Evolutionary conservation across 2,329 filamentous ascomycete genomes (phyloP), one percentile per base, ranked within the genome.

Genomic region (Fonsecaea erecta): DNA sequence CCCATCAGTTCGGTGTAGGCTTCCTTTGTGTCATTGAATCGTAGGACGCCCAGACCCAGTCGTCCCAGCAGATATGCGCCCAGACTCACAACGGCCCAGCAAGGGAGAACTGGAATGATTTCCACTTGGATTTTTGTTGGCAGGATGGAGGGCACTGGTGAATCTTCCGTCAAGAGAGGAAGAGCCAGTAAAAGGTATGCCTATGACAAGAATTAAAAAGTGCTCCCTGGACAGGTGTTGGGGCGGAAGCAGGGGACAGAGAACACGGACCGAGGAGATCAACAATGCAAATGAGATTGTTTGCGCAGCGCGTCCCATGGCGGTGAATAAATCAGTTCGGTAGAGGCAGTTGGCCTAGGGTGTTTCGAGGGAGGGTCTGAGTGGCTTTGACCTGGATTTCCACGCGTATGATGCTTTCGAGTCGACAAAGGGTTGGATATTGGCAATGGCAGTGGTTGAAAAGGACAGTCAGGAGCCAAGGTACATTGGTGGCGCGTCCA

Each of bases 11-110:
- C 93, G 76, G 89, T 87, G 80, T 98, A 90, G 59, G 95, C 95
- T 68, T 92, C 86, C 61, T 94, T 93, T 55, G 96, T 92, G 79
- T 98, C 93, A 83, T 97, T 95, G 85, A 99, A 99, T 63, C 92
- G 97, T 76, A 97, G 84, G 73, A 99, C 91, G 70, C 95, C 95
- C 82, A 88, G 90, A 74, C 95, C 95, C 68, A 99, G 90, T 73
- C 92, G 92, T 82, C 90, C 92, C 70, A 99, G 89, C 21, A 99
- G 89, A 80, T 93, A 93, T 68, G 93, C 90, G 79, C 93, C 95
- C 76, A 98, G 93, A 24, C 91, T 88, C 71, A 99, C 91, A 73
- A 98, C 84, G 53, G 87, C 88, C 91, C 94, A 99, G 82, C 97
- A 91, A 63, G 95, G 95, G 54, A 98, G 86, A 69, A 97, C 87